phyloP scores from a whole-genome alignment of 2,329 filamentous ascomycete genomes.

The Magnaporthales sp. region DNA sequence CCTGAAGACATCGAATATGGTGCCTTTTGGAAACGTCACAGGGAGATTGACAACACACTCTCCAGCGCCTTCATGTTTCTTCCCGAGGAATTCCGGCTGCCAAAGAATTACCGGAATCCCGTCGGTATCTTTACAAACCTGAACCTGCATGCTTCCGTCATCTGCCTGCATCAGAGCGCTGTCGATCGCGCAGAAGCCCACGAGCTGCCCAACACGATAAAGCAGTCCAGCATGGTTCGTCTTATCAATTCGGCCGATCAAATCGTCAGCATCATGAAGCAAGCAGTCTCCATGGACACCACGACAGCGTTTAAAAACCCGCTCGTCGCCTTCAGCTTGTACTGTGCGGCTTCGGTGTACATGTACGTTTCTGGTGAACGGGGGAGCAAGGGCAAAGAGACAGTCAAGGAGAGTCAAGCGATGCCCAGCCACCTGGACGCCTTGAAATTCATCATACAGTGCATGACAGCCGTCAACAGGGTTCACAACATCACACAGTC shows the following conservation, averaged over 20 bases:
- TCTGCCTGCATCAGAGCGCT: slow-evolving; percentile 83
- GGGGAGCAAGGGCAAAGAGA: slow-evolving; percentile 43
- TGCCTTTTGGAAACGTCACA: slow-evolving; percentile 78
- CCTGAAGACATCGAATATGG: slow-evolving; percentile 68
- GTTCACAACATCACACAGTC: slow-evolving; percentile 70
- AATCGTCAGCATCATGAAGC: slow-evolving; percentile 73
- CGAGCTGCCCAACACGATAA: slow-evolving; percentile 54
- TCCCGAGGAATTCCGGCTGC: slow-evolving; percentile 62
- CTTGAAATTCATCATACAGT: slow-evolving; percentile 68
- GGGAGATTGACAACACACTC: slow-evolving; percentile 71
- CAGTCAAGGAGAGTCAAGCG: background rate
- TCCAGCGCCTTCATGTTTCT: slow-evolving; percentile 72
- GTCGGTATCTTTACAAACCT: slow-evolving; percentile 63
- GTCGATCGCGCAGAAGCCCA: slow-evolving; percentile 75
- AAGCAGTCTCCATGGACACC: background rate
- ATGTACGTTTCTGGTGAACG: slow-evolving; percentile 63
- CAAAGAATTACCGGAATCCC: slow-evolving; percentile 57
- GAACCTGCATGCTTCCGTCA: slow-evolving; percentile 78
- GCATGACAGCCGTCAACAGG: slow-evolving; percentile 68
- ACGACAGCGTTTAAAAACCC: slow-evolving; percentile 53
- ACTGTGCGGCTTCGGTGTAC: slow-evolving; percentile 63
- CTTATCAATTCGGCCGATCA: slow-evolving; percentile 76
- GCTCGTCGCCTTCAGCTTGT: slow-evolving; percentile 74
- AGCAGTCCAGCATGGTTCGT: slow-evolving; percentile 61
- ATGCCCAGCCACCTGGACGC: slow-evolving; percentile 18